Evolutionary conservation across 2,329 filamentous ascomycete species (phyloP), one percentile per base, ranked within the genome.

Genomic region (Esteya vermicola): DNA sequence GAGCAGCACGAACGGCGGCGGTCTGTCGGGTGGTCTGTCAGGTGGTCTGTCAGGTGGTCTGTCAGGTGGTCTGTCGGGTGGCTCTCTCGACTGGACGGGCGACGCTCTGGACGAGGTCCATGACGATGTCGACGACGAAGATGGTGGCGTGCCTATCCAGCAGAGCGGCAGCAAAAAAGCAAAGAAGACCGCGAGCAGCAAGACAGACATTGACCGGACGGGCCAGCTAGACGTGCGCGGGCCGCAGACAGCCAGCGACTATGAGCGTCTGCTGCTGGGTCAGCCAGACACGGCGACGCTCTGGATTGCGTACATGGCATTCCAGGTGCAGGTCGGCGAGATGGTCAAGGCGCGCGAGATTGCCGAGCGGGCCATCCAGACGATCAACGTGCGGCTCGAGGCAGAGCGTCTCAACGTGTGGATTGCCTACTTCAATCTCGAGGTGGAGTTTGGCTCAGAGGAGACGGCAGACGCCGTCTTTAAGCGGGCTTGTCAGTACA

Each of bases 251-350:
- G 74, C 84, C 14, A 84, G 82, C 46, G 93, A 98, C 59, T 98
- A 86, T 57, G 93, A 98, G 62, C 81, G 91, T 50, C 77, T 95
- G 20, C 73, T 98, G 32, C 75, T 98, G 19, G 85, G 86, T 41
- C 83, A 93, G 56, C 86, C 91, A 3, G 86, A 96, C 61, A 89
- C 84, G n/a, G 93, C 89, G 1, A 69, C 81, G 45, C 72, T 96
- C 22, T 98, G 91, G 91, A 84, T 95, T 40, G 75, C 85, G 48
- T 98, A 98, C 63, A 96, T 98, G 85, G 86, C 88, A n/a, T 93
- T 93, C 71, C 85, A 96, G 61, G 79, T 95, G 58, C 81, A 93
- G 55, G 74, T 93, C 39, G 85, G 85, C 54, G 91, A 98, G 60
- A 69, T 93, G 18, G 76, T 80, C 45, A 91, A 86, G 60, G 88